A percentile compares a stretch with the other conserved stretches of the same genome.
phyloP scores from a whole-genome alignment of 2,329 filamentous ascomycete genomes.

The Gremmenia infestans region DNA sequence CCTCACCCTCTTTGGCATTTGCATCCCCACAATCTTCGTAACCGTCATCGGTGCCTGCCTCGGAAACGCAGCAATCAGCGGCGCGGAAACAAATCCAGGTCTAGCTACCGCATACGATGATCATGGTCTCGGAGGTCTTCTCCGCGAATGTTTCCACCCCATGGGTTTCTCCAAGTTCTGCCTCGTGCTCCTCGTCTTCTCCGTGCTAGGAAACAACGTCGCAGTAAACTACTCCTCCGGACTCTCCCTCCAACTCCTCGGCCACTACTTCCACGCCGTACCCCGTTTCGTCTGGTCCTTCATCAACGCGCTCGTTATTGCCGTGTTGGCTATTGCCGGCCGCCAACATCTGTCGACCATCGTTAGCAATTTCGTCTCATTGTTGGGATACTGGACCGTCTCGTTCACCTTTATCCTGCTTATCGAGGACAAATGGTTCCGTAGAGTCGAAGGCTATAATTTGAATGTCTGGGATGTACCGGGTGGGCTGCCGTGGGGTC shows the following conservation, averaged over 20 bases:
- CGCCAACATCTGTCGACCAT: constrained; percentile 25
- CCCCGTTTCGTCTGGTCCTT: constrained; percentile 31
- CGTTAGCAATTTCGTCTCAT: constrained; percentile 28
- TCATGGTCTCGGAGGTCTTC: constrained; percentile 42
- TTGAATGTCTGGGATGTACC: constrained; percentile 27
- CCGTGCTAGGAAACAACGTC: constrained; percentile 30
- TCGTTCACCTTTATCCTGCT: constrained; percentile 28
- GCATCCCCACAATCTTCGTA: constrained; percentile 33
- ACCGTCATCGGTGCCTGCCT: constrained; percentile 40
- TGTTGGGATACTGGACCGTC: constrained; percentile 31
- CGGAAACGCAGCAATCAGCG: constrained; percentile 36
- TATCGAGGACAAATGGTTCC: constrained; percentile 27
- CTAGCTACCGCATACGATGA: constrained; percentile 37
- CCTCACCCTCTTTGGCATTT: constrained; percentile 26
- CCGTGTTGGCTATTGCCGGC: constrained; percentile 27
- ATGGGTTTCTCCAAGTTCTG: constrained; percentile 44
- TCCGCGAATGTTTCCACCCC: constrained; percentile 41
- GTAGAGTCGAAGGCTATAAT: constrained; percentile 25
- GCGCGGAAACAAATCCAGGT: constrained; percentile 33
- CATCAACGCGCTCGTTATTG: constrained; percentile 25
- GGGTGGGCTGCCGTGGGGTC: constrained; percentile 24
- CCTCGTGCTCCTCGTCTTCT: constrained; percentile 31
- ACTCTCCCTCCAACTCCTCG: constrained; percentile 28
- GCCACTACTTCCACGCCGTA: constrained; percentile 31
- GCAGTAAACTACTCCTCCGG: constrained; percentile 30